Evolutionary conservation across 192 early-diverging fungal species (phyloP).

Genomic region (Pecoramyces ruminantium): DNA sequence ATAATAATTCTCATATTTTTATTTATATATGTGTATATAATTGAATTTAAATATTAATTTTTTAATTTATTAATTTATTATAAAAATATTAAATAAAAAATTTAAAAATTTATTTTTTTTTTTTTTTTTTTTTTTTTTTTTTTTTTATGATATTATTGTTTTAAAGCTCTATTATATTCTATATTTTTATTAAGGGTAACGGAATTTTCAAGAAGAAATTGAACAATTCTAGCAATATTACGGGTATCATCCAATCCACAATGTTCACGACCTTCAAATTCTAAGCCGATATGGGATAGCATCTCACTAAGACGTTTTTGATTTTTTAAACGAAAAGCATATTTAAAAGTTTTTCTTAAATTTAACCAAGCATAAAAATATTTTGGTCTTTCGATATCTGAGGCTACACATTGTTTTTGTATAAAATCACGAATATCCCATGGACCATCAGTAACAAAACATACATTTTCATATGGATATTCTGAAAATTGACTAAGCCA

Average conservation of each 20-base stretch:
- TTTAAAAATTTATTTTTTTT: not conserved
- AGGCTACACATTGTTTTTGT: conserved; percentile 47
- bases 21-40: too few relatives aligned
- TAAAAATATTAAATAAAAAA: too few relatives aligned
- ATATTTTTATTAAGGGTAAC: not conserved
- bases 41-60: too few relatives aligned
- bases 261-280: conserved; percentile 58
- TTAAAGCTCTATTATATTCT: not conserved
- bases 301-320: conserved; percentile 23
- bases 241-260: conserved; percentile 65
- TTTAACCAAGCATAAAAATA: conserved; percentile 53
- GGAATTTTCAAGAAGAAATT: conserved; percentile 20
- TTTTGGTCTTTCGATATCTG: conserved; percentile 25
- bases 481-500: conserved; percentile 19
- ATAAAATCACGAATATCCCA: conserved; percentile 76
- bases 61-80: too few relatives aligned
- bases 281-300: conserved; percentile 35
- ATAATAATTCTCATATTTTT: too few relatives aligned
- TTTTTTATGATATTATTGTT: not conserved
- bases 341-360: conserved; percentile 31
- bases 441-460: conserved; percentile 32
- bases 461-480: conserved; percentile 7
- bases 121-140: not conserved
- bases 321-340: too few relatives aligned
- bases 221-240: conserved; percentile 57